These are phyloP conservation scores for Kurtzmaniella natalensis DNA, from an alignment of 1,139 yeast genomes.

Conservation along the genomic window DNA sequence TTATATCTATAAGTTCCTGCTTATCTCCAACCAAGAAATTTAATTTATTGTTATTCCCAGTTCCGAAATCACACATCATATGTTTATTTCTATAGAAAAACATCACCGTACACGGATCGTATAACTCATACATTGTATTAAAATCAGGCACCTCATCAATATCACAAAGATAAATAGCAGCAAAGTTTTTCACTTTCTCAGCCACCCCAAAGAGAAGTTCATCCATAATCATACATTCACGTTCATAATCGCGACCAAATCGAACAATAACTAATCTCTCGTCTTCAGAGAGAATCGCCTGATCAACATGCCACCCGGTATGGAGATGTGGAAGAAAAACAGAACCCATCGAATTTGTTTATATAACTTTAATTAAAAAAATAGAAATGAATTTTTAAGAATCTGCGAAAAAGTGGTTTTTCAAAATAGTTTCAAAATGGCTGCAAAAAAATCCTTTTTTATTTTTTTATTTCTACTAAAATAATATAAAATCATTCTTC, in stretches of 20 bases:
- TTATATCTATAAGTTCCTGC: conserved; percentile 86
- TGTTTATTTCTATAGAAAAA: conserved; percentile 91
- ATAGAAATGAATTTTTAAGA: too few species aligned
- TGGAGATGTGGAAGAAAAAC: conserved; percentile 82
- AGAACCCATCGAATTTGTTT: conserved; percentile 61
- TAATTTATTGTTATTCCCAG: conserved; percentile 93
- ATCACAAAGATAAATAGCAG: conserved; percentile 83
- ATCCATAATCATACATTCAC: conserved; percentile 87
- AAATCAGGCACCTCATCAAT: conserved; percentile 88
- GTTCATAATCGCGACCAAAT: conserved; percentile 76
- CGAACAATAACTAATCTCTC: conserved; percentile 84
- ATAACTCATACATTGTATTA: conserved; percentile 86
- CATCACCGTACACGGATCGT: conserved; percentile 90
- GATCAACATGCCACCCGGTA: conserved; percentile 96
- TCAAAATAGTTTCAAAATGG: background rate
- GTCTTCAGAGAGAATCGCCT: conserved; percentile 81
- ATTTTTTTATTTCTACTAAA: too few species aligned
- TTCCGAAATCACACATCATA: conserved; percentile 98
- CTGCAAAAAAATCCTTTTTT: conserved; percentile 1
- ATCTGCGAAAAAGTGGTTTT: background rate
- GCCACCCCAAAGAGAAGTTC: conserved; percentile 76
- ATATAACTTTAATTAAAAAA: too few species aligned
- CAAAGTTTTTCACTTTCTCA: conserved; percentile 83
- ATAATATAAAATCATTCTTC: too few species aligned
- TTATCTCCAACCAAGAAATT: conserved; percentile 74